Percentiles rank a stretch among this genome's conserved stretches.
phyloP scores from a whole-genome alignment of 2,329 filamentous ascomycete species.

The Fusarium albosuccineum region DNA sequence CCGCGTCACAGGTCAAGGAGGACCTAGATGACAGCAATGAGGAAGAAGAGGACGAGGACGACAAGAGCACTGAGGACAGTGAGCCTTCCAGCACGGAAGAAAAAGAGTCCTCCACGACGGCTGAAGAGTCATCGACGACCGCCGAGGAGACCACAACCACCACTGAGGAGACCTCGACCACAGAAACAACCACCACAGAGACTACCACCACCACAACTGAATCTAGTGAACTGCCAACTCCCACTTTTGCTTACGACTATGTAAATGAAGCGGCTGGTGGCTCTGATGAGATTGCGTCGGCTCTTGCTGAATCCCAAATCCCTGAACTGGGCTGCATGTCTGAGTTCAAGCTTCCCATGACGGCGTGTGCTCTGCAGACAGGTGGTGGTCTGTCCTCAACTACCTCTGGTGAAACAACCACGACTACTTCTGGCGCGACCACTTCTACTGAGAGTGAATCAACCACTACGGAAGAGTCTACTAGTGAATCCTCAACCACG shows the following conservation, averaged over 20 bases:
- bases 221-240: neutral
- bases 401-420: neutral
- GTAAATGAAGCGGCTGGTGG: neutral
- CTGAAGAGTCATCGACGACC: neutral
- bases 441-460: too few relatives aligned
- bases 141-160: constrained; percentile 3
- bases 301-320: neutral
- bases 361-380: neutral
- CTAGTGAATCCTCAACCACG: too few relatives aligned
- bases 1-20: constrained; percentile 6
- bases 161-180: neutral
- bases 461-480: too few relatives aligned
- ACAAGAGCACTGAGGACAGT: neutral
- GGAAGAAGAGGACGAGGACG: constrained; percentile 2
- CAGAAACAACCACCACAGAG: neutral
- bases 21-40: constrained; percentile 5
- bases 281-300: constrained; percentile 2
- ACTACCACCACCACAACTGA: too few relatives aligned
- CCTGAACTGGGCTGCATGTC: constrained; percentile 8
- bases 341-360: constrained; percentile 2
- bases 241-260: neutral
- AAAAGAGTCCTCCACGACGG: neutral
- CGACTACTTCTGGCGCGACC: neutral
- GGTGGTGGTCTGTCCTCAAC: neutral
- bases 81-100: neutral